Base-by-base conservation (phyloP, 495 filamentous ascomycete species). In the Penicillium longicatenatum region DNA sequence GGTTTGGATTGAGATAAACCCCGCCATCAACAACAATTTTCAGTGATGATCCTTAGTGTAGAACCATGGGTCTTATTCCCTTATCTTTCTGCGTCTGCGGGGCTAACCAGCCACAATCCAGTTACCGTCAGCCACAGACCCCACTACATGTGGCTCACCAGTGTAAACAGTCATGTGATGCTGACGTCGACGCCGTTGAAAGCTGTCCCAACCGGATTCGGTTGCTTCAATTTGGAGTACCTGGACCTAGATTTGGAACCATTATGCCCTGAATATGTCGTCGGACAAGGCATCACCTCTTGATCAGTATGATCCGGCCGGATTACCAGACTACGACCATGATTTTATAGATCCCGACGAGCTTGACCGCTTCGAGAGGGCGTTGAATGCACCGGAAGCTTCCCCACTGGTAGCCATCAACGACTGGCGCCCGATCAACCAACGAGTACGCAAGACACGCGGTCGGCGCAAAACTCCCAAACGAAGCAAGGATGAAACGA, bases 401-500 rank as follows among this genome's bases (percentile, higher is more conserved):
- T 70, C 72, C 30, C 72, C 79, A 20, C 63, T 93, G 55, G 82
- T 86, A 9, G 90, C 91, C 26, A 81, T 89, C 60, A 93, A 91
- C 68, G 91, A 94, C 76, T 94, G 90, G 91, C 85, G 87, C 4
- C 91, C 91, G 2, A 83, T 95, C 26, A 82, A 86, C 52, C 83
- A 90, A 61, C 82, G 81, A 30, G 81, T 90, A 6, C 77, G 82
- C n/a, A 74, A 76, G 50, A 75, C 69, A 50, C 70, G 76, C 16
- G 66, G 70, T 24, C 74, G 77, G 31, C 73, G 75, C 56, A 80
- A 78, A 55, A 59, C 58, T 20, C 74, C 73, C 9, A 71, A 67
- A 58, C 79, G 89, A 50, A 86, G 85, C 51, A 90, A 85, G 59
- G 94, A 98, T 69, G 94, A 98, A 73, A 97, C 93, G 3, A 79